A percentile compares a stretch with the other conserved stretches of the same genome.
Evolutionary conservation across 2,329 filamentous ascomycete species (phyloP).

Genomic region (Zymoseptoria brevis): DNA sequence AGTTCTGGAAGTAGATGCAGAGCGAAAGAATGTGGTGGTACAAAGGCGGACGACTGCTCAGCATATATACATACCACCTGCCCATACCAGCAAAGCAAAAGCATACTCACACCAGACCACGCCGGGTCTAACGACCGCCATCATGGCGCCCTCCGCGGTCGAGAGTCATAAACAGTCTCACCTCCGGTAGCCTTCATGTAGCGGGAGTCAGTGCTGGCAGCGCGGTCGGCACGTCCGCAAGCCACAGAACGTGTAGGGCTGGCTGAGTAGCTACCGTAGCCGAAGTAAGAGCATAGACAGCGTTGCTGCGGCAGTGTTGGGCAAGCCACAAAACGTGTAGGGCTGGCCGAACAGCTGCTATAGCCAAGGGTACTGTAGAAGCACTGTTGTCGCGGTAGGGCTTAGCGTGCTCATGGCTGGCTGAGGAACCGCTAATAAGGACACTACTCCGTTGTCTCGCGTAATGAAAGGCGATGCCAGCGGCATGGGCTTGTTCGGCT

Average conservation of each 20-base stretch:
- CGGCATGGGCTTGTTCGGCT: background rate
- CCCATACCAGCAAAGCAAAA: background rate
- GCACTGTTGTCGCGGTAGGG: background rate
- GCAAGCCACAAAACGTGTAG: background rate
- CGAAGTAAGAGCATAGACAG: background rate
- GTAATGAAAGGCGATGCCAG: background rate
- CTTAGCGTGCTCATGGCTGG: background rate
- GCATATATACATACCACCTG: background rate
- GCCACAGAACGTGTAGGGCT: background rate
- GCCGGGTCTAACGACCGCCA: background rate
- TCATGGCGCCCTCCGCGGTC: background rate
- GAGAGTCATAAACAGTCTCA: background rate
- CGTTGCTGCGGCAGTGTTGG: background rate
- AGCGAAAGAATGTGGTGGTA: background rate
- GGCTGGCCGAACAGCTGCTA: background rate
- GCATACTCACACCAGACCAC: background rate
- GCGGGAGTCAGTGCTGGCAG: background rate
- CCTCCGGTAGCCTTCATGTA: background rate
- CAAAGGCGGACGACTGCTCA: background rate
- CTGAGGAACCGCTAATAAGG: background rate
- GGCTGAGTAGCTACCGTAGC: background rate
- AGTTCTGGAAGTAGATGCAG: background rate
- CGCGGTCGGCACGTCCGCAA: background rate
- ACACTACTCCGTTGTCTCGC: background rate
- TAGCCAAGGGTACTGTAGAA: background rate